Base-by-base conservation (phyloP, 1,284 basidiomycete species). In the Golubevia sp. region DNA sequence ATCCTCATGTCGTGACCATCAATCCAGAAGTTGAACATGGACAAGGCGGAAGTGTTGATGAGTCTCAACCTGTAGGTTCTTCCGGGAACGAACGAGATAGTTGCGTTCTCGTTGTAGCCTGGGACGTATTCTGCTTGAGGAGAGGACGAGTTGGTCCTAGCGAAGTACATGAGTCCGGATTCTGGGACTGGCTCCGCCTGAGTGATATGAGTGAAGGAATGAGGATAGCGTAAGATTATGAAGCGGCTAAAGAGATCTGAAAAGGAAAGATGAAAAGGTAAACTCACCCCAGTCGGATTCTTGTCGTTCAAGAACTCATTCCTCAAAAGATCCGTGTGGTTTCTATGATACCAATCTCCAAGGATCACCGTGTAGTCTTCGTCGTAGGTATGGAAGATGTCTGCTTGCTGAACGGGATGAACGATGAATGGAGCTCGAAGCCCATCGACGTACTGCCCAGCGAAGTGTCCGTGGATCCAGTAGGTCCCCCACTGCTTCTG, bases 151-250 rank as follows among this genome's bases (percentile, higher is more conserved):
- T 91, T 90, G 77, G 73, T 63, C 6, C 92, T 90, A 0, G 90
- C 88, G 79, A 93, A 91, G 85, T 97, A 98, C 58, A 97, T 89
- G 56, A 94, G 83, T 0, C 88, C 90, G 23, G 93, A 88, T 66
- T 94, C 92, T 92, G 72, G 55, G 11, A 80, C 70, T 11, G 77
- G 79, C 55, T 82, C 77, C 6, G 69, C 77, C 30, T 34, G 30
- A n/a, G n/a, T n/a, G n/a, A n/a, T n/a, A n/a, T n/a, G 27, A 26
- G 23, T 49, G 38, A 21, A 54, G 6, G n/a, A n/a, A n/a, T n/a
- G n/a, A n/a, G n/a, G n/a, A n/a, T n/a, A n/a, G 93, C 94, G 15
- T 96, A 87, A 49, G 94, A 93, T 82, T 97, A 94, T 0, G 90
- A 90, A 52, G 94, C 94, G 24, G 88, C 88, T 0, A 93, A 92